A percentile compares a stretch with the other conserved stretches of the same genome.
Conservation (phyloP, 371 early-diverging fungal genomes). For the Nematocida parisii region DNA sequence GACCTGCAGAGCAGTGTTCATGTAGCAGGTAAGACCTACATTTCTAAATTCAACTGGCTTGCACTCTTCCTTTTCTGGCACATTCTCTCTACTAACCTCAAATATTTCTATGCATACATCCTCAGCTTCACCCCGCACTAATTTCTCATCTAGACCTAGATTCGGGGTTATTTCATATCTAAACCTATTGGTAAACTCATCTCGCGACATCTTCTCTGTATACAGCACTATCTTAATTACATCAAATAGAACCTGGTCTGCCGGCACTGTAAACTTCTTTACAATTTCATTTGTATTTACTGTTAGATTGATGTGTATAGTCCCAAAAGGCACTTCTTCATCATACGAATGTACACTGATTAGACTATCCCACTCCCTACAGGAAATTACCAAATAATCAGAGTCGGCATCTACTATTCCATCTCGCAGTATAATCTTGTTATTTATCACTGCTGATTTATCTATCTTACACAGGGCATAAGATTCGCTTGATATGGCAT, state of each 20-base stretch:
- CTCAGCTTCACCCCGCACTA: slow-evolving; percentile 28
- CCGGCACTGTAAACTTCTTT: slow-evolving; percentile 22
- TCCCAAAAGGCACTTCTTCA: slow-evolving; percentile 39
- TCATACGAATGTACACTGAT: slow-evolving; percentile 4
- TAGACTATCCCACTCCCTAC: slow-evolving; percentile 39
- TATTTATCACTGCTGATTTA: background rate
- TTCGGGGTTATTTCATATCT: background rate
- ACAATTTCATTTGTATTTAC: background rate
- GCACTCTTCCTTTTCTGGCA: background rate
- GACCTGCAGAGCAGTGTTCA: slow-evolving; percentile 58
- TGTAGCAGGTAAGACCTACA: slow-evolving; percentile 54
- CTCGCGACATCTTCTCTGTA: slow-evolving; percentile 19
- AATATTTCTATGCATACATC: slow-evolving; percentile 21
- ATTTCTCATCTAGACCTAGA: background rate
- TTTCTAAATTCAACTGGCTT: slow-evolving; percentile 53
- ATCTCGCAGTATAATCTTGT: slow-evolving; percentile 2
- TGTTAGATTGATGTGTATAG: slow-evolving; percentile 14
- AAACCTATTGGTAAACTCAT: slow-evolving; percentile 11
- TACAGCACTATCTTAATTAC: slow-evolving; percentile 41
- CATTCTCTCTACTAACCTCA: background rate
- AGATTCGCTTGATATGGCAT: slow-evolving; percentile 49
- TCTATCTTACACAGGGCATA: slow-evolving; percentile 14
- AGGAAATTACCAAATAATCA: slow-evolving; percentile 39
- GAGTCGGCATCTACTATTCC: background rate
- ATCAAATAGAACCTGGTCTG: slow-evolving; percentile 16